Percentiles rank a stretch among this genome's conserved stretches.
Conservation (phyloP, 305 asterid genomes). For the Caryopteris hybrid region DNA sequence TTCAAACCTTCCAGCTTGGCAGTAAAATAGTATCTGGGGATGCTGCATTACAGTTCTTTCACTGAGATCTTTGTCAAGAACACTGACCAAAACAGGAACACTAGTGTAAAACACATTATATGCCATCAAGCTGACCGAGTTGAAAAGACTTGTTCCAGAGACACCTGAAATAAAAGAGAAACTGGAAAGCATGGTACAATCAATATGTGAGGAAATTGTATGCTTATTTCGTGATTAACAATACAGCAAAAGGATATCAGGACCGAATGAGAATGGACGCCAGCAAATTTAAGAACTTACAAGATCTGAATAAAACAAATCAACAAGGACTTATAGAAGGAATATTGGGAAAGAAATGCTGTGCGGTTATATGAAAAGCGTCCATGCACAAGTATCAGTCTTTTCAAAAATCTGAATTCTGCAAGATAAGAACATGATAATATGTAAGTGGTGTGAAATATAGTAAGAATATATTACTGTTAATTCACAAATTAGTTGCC, state of each 20-base stretch:
- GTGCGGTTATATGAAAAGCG: slow-evolving; percentile 97
- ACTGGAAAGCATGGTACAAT: slow-evolving; percentile 52
- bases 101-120: slow-evolving; percentile 98
- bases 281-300: slow-evolving; percentile 49
- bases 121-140: slow-evolving; percentile 96
- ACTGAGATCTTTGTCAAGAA: slow-evolving; percentile 94
- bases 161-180: slow-evolving; percentile 96
- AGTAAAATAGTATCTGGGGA: slow-evolving; percentile 91
- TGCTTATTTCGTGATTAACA: neutral
- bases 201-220: slow-evolving; percentile 31
- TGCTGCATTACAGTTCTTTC: slow-evolving; percentile 97
- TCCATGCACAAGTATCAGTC: slow-evolving; percentile 96
- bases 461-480: neutral
- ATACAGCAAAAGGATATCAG: neutral
- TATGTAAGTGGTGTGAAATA: slow-evolving; percentile 5
- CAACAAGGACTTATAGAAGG: slow-evolving; percentile 89
- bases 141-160: slow-evolving; percentile 96
- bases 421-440: slow-evolving; percentile 37
- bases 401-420: slow-evolving; percentile 90
- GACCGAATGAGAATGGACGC: slow-evolving; percentile 1
- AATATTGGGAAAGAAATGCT: slow-evolving; percentile 93
- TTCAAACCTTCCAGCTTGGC: slow-evolving; percentile 97
- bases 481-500: slow-evolving; percentile 6
- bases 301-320: slow-evolving; percentile 95
- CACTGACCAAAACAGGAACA: slow-evolving; percentile 85